A percentile compares a stretch with the other conserved stretches of the same genome.
These are phyloP conservation scores for Ophiocordyceps camponoti-saundersi DNA, from an alignment of 2,329 filamentous ascomycete genomes.

Conservation along the genomic window DNA sequence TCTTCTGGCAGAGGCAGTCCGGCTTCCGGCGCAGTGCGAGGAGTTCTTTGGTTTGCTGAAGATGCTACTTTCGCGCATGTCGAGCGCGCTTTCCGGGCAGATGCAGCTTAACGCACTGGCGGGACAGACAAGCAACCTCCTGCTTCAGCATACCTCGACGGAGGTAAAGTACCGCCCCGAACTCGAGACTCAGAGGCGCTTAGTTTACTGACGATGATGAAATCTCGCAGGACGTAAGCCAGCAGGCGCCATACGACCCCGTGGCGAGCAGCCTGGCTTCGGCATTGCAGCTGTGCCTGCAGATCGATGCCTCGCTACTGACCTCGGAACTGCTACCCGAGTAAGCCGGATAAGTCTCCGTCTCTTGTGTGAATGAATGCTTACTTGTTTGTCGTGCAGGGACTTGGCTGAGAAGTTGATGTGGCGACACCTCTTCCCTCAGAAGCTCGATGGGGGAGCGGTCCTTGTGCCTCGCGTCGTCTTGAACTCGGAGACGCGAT, in stretches of 20 bases:
- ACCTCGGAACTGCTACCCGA: slow-evolving; percentile 9
- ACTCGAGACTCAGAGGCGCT: not conserved
- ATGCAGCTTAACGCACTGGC: slow-evolving; percentile 14
- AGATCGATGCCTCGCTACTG: slow-evolving; percentile 10
- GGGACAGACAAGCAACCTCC: slow-evolving; percentile 11
- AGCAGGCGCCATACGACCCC: slow-evolving; percentile 10
- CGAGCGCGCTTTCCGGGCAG: slow-evolving; percentile 9
- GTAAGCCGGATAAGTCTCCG: slow-evolving; percentile 5
- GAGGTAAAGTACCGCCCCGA: slow-evolving; percentile 15
- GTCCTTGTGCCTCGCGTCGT: slow-evolving; percentile 20
- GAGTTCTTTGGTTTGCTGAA: slow-evolving; percentile 27
- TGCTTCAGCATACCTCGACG: slow-evolving; percentile 21
- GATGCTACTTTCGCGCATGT: slow-evolving; percentile 20
- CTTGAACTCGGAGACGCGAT: slow-evolving; percentile 37
- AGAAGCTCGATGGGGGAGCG: slow-evolving; percentile 1
- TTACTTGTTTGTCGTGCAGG: slow-evolving; percentile 4
- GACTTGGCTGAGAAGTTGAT: slow-evolving; percentile 29
- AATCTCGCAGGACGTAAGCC: slow-evolving; percentile 9
- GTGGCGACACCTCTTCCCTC: slow-evolving; percentile 48
- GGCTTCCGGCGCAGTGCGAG: slow-evolving; percentile 18
- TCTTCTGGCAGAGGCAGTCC: slow-evolving; percentile 15
- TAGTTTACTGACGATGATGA: not conserved
- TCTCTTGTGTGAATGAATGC: not conserved
- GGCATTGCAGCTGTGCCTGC: slow-evolving; percentile 14
- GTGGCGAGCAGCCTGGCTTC: slow-evolving; percentile 13